Evolutionary conservation across 2,329 filamentous ascomycete genomes (phyloP).

Genomic region (Aspergillus ochraceoroseus): DNA sequence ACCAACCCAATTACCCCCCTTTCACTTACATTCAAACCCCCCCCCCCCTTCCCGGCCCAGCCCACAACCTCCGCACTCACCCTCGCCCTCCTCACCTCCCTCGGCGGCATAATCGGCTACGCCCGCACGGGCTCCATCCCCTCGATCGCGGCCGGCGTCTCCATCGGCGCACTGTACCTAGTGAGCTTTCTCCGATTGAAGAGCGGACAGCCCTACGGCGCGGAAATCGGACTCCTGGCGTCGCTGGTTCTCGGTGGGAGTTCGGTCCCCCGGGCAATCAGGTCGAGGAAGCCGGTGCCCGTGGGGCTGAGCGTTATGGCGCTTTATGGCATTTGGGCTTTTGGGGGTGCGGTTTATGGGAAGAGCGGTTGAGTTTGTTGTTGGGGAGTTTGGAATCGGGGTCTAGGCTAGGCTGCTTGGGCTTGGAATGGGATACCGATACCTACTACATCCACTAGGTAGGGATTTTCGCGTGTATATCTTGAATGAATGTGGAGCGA

Average conservation of each 20-base stretch:
- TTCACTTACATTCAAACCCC: not conserved
- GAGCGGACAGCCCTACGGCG: slow-evolving; percentile 68
- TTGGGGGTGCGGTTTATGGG: slow-evolving; percentile 62
- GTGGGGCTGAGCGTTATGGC: slow-evolving; percentile 73
- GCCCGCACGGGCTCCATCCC: slow-evolving; percentile 78
- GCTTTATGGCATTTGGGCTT: slow-evolving; percentile 70
- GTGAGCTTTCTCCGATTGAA: slow-evolving; percentile 77
- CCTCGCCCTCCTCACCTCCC: slow-evolving; percentile 75
- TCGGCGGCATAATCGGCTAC: slow-evolving; percentile 84
- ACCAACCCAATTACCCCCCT: not conserved
- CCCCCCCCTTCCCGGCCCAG: too few relatives aligned
- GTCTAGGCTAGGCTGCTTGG: not conserved
- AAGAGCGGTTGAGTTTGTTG: slow-evolving; percentile 25
- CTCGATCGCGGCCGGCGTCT: slow-evolving; percentile 76
- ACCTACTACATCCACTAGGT: too few relatives aligned
- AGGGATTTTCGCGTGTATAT: too few relatives aligned
- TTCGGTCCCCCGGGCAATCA: slow-evolving; percentile 80
- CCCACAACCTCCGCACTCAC: slow-evolving; percentile 67
- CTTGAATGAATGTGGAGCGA: too few relatives aligned
- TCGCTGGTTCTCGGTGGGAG: slow-evolving; percentile 79
- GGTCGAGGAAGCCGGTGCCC: slow-evolving; percentile 77
- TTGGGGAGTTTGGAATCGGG: not conserved
- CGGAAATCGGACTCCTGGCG: slow-evolving; percentile 84
- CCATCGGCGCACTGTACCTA: slow-evolving; percentile 73
- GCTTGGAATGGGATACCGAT: not conserved